Base-by-base conservation (phyloP, 192 early-diverging fungal species). In the Paraglomus brasilianum region DNA sequence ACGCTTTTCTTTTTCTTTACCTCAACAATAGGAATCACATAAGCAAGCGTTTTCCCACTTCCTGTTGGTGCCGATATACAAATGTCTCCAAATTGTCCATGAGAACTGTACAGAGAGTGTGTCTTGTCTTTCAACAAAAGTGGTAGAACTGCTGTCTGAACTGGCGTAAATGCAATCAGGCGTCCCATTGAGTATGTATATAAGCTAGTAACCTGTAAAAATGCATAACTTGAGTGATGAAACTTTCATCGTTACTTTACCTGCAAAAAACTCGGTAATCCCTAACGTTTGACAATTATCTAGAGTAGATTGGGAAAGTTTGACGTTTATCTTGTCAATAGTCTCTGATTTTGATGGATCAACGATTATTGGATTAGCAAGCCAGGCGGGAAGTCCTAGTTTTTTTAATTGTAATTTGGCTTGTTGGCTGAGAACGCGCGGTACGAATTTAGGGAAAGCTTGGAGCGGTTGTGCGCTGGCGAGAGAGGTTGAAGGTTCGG, bases 61-160 rank as follows among this genome's bases (percentile, higher is more conserved):
- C 97, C 97, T 0, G 97, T 98, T 0, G 95, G 91, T 17, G 95
- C 92, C 8, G 95, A 95, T 14, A 98, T 94, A 71, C 94, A 95
- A 22, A 98, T 71, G 73, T 97, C 95, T 19, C 93, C 91, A 8
- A 91, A 87, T 24, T 85, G 87, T 24, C 86, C 88, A n/a, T 88
- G 83, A 46, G 87, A 82, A 63, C 86, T 83, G 36, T 86, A 81
- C 41, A 88, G 76, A 22, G 82, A 74, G 59, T 85, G 88, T 14
- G 91, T 83, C 22, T 78, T 75, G 30, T 30, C 30, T 30, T 30
- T 30, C 36, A 91, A 82, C 24, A 97, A 83, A 13, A 86, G 82
- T 2, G 96, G 93, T 22, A 97, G 85, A 1, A 95, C 90, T 4
- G 89, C 89, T 38, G 87, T 83, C 76, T 97, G 95, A 10, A 97